Evolutionary conservation across 805 yeast species (phyloP).

Genomic region (Ogataea pignaliae): DNA sequence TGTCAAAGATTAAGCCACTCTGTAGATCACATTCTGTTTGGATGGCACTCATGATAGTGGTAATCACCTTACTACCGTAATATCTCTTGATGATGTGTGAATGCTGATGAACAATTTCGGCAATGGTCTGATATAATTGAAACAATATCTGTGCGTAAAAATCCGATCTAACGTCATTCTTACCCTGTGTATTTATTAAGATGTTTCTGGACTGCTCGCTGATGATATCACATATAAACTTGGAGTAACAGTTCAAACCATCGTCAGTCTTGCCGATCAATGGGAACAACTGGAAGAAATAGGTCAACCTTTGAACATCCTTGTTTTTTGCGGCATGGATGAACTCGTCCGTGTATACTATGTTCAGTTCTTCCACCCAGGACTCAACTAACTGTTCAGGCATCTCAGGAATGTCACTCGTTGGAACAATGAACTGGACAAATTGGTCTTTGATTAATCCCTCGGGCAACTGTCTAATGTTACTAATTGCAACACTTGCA

Average conservation of each 20-base stretch:
- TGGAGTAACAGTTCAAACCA: conserved; percentile 80
- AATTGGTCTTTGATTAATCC: conserved; percentile 57
- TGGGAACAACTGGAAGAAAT: conserved; percentile 84
- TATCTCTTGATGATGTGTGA: conserved; percentile 68
- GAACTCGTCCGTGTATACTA: conserved; percentile 58
- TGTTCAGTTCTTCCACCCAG: conserved; percentile 58
- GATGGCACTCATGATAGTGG: conserved; percentile 63
- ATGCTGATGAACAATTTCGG: conserved; percentile 82
- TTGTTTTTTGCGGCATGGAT: conserved; percentile 60
- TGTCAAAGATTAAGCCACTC: conserved; percentile 81
- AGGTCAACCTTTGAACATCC: conserved; percentile 67
- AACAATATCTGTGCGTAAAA: conserved; percentile 55
- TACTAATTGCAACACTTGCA: conserved; percentile 68
- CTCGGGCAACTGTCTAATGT: conserved; percentile 50
- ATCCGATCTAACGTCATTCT: conserved; percentile 38
- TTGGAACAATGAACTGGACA: conserved; percentile 80
- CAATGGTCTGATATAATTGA: conserved; percentile 76
- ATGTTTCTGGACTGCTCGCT: conserved; percentile 72
- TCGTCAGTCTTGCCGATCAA: conserved; percentile 64
- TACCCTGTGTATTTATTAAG: conserved; percentile 42
- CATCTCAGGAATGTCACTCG: conserved; percentile 75
- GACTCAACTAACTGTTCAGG: conserved; percentile 54
- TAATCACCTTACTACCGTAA: conserved; percentile 65
- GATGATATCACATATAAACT: conserved; percentile 80
- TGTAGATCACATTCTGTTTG: conserved; percentile 93